phyloP scores from a whole-genome alignment of 129 eudicot genomes.

The Calendula officinalis region DNA sequence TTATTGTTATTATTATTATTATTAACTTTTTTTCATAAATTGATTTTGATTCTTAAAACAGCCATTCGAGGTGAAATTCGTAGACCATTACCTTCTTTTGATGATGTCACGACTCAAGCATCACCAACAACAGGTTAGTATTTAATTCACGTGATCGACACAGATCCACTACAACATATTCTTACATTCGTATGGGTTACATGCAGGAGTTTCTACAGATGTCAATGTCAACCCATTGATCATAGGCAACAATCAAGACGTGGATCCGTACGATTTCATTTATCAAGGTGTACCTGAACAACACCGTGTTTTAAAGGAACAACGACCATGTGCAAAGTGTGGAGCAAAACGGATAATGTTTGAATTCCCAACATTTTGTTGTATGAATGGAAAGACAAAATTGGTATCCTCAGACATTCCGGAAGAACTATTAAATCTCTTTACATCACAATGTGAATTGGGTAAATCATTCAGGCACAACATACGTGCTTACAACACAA shows the following conservation, averaged over 20 bases:
- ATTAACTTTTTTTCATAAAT: neutral
- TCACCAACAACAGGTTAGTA: neutral
- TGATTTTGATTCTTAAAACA: neutral
- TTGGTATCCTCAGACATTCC: neutral
- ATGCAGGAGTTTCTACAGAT: neutral
- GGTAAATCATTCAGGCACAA: neutral
- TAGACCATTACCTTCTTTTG: neutral
- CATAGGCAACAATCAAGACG: neutral
- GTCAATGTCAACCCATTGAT: neutral
- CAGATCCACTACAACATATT: neutral
- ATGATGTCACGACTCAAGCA: neutral
- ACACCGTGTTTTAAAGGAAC: neutral
- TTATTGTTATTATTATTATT: too few relatives aligned
- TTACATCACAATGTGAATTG: neutral
- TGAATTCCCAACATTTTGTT: conserved; percentile 9
- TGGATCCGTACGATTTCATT: neutral
- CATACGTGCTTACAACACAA: neutral
- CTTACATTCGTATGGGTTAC: neutral
- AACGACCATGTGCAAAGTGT: neutral
- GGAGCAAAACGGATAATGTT: neutral
- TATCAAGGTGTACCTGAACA: neutral
- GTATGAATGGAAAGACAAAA: conserved; percentile 5
- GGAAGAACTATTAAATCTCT: neutral
- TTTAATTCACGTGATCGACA: neutral
- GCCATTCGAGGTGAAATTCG: neutral